A percentile compares a stretch with the other conserved stretches of the same genome.
These are phyloP conservation scores for Coriolopsis trogii DNA, from an alignment of 1,284 basidiomycete genomes.

Conservation along the genomic window DNA sequence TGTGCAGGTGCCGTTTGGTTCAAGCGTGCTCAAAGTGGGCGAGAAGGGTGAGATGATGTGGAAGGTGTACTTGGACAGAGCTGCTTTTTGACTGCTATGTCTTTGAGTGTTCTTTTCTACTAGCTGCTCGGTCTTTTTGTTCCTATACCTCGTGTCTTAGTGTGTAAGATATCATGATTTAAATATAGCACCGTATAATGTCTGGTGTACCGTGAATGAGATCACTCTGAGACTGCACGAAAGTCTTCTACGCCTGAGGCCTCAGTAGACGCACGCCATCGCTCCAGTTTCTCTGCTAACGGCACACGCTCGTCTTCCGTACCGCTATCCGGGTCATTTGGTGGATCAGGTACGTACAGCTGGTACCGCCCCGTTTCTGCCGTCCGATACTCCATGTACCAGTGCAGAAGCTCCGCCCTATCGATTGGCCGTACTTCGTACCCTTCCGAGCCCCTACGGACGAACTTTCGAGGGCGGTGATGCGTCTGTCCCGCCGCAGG, in stretches of 20 bases:
- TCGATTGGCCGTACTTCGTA: constrained; percentile 67
- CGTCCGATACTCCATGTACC: constrained; percentile 54
- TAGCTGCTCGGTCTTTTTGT: background rate
- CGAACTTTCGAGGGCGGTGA: constrained; percentile 29
- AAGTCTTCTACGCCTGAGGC: background rate
- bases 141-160: background rate
- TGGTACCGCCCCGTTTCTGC: constrained; percentile 60
- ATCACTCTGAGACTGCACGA: background rate
- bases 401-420: constrained; percentile 61
- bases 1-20: constrained; percentile 53
- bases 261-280: constrained; percentile 10
- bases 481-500: no score
- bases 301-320: constrained; percentile 34
- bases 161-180: constrained; percentile 3
- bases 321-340: constrained; percentile 34
- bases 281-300: constrained; percentile 29
- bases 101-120: background rate
- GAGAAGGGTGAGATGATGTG: constrained; percentile 65
- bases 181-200: background rate
- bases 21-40: constrained; percentile 66
- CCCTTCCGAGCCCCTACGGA: constrained; percentile 79
- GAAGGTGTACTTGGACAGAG: constrained; percentile 66
- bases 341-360: constrained; percentile 59
- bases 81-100: constrained; percentile 17
- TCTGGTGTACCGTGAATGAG: background rate